These are phyloP conservation scores for Datisca glomerata DNA, from an alignment of 306 rosid species.

Conservation along the genomic window DNA sequence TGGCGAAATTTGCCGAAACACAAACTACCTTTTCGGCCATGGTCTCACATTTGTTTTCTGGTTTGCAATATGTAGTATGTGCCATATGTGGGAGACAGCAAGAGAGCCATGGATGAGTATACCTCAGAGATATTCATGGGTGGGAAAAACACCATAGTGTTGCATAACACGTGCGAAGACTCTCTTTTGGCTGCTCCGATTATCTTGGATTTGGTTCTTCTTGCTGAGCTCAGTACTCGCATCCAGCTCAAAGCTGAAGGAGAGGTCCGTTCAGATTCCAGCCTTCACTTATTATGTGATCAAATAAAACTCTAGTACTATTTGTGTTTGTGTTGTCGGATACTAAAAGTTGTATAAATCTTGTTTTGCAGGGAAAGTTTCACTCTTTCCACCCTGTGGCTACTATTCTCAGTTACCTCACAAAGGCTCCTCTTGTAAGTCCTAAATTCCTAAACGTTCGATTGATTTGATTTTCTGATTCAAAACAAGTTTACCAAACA, in stretches of 20 bases:
- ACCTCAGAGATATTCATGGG: conserved; percentile 99
- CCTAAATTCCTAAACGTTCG: too few relatives aligned
- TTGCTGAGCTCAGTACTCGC: conserved; percentile 95
- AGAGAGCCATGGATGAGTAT: conserved; percentile 99
- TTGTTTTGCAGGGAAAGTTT: conserved; percentile 58
- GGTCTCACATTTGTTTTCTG: conserved; percentile 2
- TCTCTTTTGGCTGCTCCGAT: conserved; percentile 98
- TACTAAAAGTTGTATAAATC: not conserved
- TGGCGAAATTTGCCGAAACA: too few relatives aligned
- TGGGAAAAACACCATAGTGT: conserved; percentile 75
- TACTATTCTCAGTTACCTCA: conserved; percentile 85
- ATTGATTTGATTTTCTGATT: too few relatives aligned
- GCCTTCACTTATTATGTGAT: not conserved
- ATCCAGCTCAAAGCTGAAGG: conserved; percentile 80
- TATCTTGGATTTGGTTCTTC: conserved; percentile 90
- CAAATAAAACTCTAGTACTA: not conserved
- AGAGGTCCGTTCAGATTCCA: conserved; percentile 43
- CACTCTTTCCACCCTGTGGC: conserved; percentile 99
- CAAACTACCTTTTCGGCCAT: not conserved
- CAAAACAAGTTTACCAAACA: too few relatives aligned
- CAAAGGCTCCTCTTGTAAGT: conserved; percentile 96
- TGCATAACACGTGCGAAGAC: conserved; percentile 99
- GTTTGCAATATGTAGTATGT: conserved; percentile 47
- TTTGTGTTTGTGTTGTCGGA: conserved; percentile 1
- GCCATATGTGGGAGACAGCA: conserved; percentile 96